Evolutionary conservation across 345 rosid genomes (phyloP), one percentile per base, ranked within the genome.

Genomic region (Eucalyptus shirleyi): DNA sequence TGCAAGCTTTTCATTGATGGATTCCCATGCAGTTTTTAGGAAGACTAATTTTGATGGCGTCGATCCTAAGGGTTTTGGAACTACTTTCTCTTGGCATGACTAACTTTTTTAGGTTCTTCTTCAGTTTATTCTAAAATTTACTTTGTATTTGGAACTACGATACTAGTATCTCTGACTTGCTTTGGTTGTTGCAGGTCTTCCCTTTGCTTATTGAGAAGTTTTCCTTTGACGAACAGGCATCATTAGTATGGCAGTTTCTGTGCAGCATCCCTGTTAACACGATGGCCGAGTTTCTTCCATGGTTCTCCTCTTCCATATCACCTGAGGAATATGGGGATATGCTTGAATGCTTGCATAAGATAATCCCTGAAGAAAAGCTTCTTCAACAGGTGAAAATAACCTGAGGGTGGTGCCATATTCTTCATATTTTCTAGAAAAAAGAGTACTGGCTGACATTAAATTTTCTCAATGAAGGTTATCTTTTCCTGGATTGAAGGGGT

Each of bases 401-500:
- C 45, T 37, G 28, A 37, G 83, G 15, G 83, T 12, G 83, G 83
- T 37, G 83, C 83, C 28, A 77, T 37, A 21, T 37, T 77, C 45
- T 77, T 77, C 47, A 37, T 77, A 37, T 19, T 77, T 77, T 77
- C 45, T 77, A 37, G 83, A 77, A 77, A 72, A 72, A 37, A 5
- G 28, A 72, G 42, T 19, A 37, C 42, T 77, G 83, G 28, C 83
- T 77, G 83, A 77, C 45, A 77, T 37, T 77, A 77, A 37, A 77
- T 77, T 77, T 77, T 77, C 28, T 77, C n/a, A 42, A 88, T 89
- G 90, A 90, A 97, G 99, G 96, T 97, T 90, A 93, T 97, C 86
- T 95, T 96, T 93, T 92, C 94, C 88, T 97, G 99, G 99, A 95
- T 97, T 93, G 95, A 94, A 89, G 92, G 94, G 88, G 83, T 77